Evolutionary conservation across 768 basidiomycete genomes (phyloP).

Genomic region (Cystofilobasidium capitatum): DNA sequence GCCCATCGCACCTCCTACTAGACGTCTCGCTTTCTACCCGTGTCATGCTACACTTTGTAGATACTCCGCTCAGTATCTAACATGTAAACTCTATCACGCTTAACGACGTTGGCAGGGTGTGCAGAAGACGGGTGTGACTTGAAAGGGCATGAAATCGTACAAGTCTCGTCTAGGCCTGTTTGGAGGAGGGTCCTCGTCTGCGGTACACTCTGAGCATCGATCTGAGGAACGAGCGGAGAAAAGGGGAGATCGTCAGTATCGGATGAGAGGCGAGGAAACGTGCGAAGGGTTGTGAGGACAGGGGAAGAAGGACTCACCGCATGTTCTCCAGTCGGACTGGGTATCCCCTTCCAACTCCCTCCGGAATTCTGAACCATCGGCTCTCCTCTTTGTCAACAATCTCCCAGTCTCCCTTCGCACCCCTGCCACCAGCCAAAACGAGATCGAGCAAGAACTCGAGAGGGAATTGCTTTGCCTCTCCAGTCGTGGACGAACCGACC

Average conservation of each 20-base stretch:
- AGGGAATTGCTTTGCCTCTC: slow-evolving; percentile 21
- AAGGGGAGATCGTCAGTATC: not conserved
- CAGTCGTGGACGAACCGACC: slow-evolving; percentile 5
- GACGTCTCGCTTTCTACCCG: too few relatives aligned
- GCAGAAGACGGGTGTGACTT: not conserved
- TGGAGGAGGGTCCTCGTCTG: not conserved
- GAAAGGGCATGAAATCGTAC: not conserved
- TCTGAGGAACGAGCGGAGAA: slow-evolving; percentile 8
- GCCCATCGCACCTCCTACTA: too few relatives aligned
- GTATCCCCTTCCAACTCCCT: slow-evolving; percentile 20
- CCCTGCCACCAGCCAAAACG: slow-evolving; percentile 22
- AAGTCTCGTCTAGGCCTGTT: not conserved
- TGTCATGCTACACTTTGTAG: too few relatives aligned
- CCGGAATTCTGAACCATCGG: slow-evolving; percentile 24
- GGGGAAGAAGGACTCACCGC: slow-evolving; percentile 13
- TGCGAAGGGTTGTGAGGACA: not conserved
- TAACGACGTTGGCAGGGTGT: too few relatives aligned
- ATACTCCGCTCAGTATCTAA: too few relatives aligned
- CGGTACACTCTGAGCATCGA: slow-evolving; percentile 26
- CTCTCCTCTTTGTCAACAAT: slow-evolving; percentile 27
- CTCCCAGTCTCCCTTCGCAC: slow-evolving; percentile 25
- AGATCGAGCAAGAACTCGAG: slow-evolving; percentile 27
- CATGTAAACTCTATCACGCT: not conserved
- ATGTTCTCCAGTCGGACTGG: slow-evolving; percentile 27
- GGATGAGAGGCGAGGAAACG: not conserved